Evolutionary conservation across 768 basidiomycete genomes (phyloP), one percentile per base, ranked within the genome.

Genomic region (Macrolepiota dolichaula): DNA sequence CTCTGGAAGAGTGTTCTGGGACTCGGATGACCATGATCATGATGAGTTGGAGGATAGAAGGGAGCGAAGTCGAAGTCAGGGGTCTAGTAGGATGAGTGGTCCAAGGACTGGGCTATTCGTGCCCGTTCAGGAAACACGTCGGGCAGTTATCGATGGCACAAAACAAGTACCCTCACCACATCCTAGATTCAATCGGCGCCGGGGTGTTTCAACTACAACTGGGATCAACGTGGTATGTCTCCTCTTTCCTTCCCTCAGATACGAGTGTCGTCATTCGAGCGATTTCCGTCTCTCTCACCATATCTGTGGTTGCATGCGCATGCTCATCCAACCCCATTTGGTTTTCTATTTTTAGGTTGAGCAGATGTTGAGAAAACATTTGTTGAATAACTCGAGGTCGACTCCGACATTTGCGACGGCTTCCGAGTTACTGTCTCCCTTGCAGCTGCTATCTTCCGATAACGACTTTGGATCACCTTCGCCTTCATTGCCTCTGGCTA

Each of bases 1-100:
- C 27, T 81, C 87, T 9, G 87, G 87, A 19, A 82, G 74, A 62
- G 68, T 83, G 35, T 83, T 82, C 62, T 84, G 83, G 77, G 82
- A 81, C 55, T 73, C 73, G 40, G 80, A 81, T 64, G 79, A 80
- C 50, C 71, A 67, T 13, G 72, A 76, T 15, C 75, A 77, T 22
- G 64, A 68, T 47, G 68, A 67, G 37, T 61, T 63, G 11, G 78
- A 80, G 52, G 73, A 35, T 51, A 47, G 51, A 66, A 64, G 57
- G 40, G 55, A 25, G 59, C 51, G 57, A 47, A 64, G 66, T 36
- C 65, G 46, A 32, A 70, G 68, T 59, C 66, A 65, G 51, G 69
- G 70, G 29, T 73, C 75, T 1, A 66, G 63, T 9, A 62, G 40
- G 42, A 68, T 62, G 64, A 68, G 61, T 59, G 77, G 74, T 25